Conservation (phyloP, 164 flowering plant species). For the grape (Vitis vinifera) region DNA sequence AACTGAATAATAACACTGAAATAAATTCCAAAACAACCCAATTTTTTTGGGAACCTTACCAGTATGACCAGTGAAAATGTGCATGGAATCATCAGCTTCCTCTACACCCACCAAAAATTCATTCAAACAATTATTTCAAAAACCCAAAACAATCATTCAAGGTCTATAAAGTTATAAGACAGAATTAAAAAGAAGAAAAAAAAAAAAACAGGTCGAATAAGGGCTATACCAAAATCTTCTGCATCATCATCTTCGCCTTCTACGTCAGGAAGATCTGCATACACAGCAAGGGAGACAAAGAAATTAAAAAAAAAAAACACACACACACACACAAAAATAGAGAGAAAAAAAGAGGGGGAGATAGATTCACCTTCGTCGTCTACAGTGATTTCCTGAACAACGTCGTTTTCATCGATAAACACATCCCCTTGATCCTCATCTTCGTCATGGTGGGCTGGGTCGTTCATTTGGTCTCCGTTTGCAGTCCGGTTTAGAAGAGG, state of each 20-base stretch:
- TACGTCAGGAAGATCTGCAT: conserved; percentile 75
- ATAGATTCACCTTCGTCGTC: conserved; percentile 67
- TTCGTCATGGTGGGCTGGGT: conserved; percentile 17
- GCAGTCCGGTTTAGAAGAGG: too few species aligned
- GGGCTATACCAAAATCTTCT: conserved; percentile 27
- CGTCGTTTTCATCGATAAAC: conserved; percentile 65
- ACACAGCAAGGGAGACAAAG: background rate
- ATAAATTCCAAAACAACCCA: too few species aligned
- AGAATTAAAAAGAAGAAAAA: background rate
- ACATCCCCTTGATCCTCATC: conserved; percentile 55
- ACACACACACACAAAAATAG: conserved; percentile 2
- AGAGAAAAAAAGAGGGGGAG: background rate
- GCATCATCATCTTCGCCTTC: conserved; percentile 52
- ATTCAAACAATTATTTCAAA: background rate
- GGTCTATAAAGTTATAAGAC: background rate
- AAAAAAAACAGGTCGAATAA: background rate
- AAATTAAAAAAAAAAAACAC: background rate
- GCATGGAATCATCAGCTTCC: conserved; percentile 78
- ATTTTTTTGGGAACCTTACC: conserved; percentile 38
- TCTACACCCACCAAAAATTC: conserved; percentile 34
- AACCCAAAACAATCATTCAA: background rate
- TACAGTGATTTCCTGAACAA: conserved; percentile 52
- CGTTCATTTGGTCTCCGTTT: conserved; percentile 17
- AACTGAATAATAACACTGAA: too few species aligned
- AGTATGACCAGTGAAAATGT: conserved; percentile 80